Conservation (phyloP, 345 rosid species). For the Populus euphratica region DNA sequence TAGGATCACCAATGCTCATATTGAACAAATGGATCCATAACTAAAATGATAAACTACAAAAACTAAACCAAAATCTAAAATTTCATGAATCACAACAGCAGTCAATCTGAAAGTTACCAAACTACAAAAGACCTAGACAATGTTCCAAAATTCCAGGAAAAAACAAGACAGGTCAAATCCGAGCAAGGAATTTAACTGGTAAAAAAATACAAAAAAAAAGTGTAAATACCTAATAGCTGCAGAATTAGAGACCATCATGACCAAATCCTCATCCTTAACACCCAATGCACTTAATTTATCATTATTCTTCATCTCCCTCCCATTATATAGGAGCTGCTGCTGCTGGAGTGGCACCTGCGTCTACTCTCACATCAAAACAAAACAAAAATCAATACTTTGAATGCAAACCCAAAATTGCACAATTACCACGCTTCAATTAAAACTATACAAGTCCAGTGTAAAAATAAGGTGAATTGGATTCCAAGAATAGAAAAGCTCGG, state of each 20-base stretch:
- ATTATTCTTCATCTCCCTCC: constrained; percentile 67
- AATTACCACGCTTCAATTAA: neutral
- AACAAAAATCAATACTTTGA: neutral
- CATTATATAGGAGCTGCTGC: constrained; percentile 83
- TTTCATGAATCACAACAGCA: neutral
- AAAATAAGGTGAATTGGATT: neutral
- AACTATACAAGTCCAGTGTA: neutral
- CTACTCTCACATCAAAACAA: constrained; percentile 39
- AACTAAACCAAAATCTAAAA: neutral
- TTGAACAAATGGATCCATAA: neutral
- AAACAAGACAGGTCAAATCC: neutral
- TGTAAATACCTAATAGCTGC: constrained; percentile 44
- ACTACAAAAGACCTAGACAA: neutral
- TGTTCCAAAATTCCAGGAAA: neutral
- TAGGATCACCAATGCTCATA: neutral
- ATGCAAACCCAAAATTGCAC: neutral
- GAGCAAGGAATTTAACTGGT: neutral
- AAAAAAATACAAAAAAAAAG: neutral
- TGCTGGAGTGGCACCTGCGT: constrained; percentile 76
- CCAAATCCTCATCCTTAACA: constrained; percentile 81
- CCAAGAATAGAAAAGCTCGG: neutral
- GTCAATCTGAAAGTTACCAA: neutral
- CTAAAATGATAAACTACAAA: neutral
- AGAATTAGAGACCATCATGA: constrained; percentile 76
- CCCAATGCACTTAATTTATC: constrained; percentile 85